Evolutionary conservation across 2,329 filamentous ascomycete species (phyloP).

Genomic region (Fusarium falciforme): DNA sequence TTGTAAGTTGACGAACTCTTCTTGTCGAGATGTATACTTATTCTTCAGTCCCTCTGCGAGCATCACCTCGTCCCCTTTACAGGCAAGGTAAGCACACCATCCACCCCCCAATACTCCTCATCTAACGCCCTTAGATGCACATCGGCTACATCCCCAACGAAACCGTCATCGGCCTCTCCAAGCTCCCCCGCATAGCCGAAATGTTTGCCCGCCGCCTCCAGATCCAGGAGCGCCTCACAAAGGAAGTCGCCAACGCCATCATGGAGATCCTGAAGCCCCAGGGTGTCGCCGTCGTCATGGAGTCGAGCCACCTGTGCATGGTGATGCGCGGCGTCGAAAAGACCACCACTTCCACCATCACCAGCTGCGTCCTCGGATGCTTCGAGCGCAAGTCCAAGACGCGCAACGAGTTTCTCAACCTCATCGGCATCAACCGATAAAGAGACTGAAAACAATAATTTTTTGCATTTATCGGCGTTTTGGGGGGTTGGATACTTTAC

Average conservation of each 20-base stretch:
- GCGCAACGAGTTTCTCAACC: slow-evolving; percentile 91
- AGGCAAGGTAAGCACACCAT: slow-evolving; percentile 75
- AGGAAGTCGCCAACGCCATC: slow-evolving; percentile 93
- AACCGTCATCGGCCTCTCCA: slow-evolving; percentile 93
- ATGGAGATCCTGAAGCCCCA: slow-evolving; percentile 93
- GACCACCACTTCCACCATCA: slow-evolving; percentile 86
- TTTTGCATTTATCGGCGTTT: slow-evolving; percentile 36
- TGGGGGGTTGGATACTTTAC: slow-evolving; percentile 4
- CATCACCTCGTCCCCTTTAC: slow-evolving; percentile 97
- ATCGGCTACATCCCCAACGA: slow-evolving; percentile 96
- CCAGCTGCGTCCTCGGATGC: slow-evolving; percentile 96
- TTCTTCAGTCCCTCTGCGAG: slow-evolving; percentile 82
- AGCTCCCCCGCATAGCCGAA: slow-evolving; percentile 93
- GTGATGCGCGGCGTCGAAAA: slow-evolving; percentile 99
- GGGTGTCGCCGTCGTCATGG: slow-evolving; percentile 97
- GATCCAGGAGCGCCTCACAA: slow-evolving; percentile 95
- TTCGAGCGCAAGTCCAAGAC: slow-evolving; percentile 95
- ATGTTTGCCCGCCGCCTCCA: slow-evolving; percentile 96
- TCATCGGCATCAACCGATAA: slow-evolving; percentile 70
- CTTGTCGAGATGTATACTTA: not conserved
- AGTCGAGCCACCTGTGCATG: slow-evolving; percentile 97
- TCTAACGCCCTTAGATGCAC: slow-evolving; percentile 77
- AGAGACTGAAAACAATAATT: slow-evolving; percentile 2
- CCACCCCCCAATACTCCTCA: not conserved
- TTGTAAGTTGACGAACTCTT: slow-evolving; percentile 10